Conservation (phyloP, 1,284 basidiomycete species). For the Clitocybe nebularis region DNA sequence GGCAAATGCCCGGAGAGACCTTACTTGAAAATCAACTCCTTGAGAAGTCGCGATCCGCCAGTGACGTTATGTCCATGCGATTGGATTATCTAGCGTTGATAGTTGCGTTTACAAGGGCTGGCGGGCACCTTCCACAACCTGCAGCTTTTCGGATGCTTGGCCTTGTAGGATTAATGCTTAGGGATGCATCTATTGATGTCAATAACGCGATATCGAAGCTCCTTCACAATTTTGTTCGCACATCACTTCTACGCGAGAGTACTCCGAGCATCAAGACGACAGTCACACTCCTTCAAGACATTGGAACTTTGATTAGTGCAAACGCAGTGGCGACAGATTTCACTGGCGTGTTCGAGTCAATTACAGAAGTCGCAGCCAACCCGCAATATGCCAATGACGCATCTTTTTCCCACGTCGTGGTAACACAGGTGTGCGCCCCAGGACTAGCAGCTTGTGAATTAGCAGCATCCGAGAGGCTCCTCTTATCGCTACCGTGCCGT, state of each 20-base stretch:
- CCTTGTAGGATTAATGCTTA: slow-evolving; percentile 55
- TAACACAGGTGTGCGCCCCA: slow-evolving; percentile 55
- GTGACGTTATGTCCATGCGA: slow-evolving; percentile 56
- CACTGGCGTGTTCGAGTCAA: slow-evolving; percentile 53
- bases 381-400: slow-evolving; percentile 49
- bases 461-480: slow-evolving; percentile 48
- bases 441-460: slow-evolving; percentile 54
- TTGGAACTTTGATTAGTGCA: slow-evolving; percentile 55
- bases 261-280: slow-evolving; percentile 46
- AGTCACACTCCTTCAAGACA: slow-evolving; percentile 48
- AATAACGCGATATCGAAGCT: slow-evolving; percentile 43
- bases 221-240: slow-evolving; percentile 45
- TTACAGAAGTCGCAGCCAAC: slow-evolving; percentile 46
- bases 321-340: slow-evolving; percentile 57
- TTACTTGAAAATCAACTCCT: slow-evolving; percentile 33
- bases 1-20: slow-evolving; percentile 13
- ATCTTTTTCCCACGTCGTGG: slow-evolving; percentile 50
- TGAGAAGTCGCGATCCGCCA: slow-evolving; percentile 41
- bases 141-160: slow-evolving; percentile 54
- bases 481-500: slow-evolving; percentile 48
- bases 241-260: slow-evolving; percentile 42
- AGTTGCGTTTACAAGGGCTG: slow-evolving; percentile 49
- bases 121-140: slow-evolving; percentile 47
- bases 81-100: slow-evolving; percentile 65
- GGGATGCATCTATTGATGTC: slow-evolving; percentile 40